phyloP scores from a whole-genome alignment of 306 rosid species.

The Morella rubra region DNA sequence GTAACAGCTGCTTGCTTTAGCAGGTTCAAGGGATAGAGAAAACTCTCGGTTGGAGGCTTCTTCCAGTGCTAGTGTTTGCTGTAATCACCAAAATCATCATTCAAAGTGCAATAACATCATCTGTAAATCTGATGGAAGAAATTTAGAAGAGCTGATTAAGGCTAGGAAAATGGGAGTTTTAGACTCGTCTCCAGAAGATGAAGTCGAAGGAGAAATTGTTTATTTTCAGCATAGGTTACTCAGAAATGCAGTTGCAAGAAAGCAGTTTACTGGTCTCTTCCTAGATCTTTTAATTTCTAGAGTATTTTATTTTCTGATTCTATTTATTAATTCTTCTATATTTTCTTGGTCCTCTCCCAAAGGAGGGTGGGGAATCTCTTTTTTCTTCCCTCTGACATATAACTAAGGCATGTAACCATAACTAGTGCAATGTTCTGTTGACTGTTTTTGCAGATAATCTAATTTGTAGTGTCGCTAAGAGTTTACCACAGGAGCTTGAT shows the following conservation, averaged over 20 bases:
- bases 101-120: constrained; percentile 32
- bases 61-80: constrained; percentile 45
- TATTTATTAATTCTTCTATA: constrained; percentile 1
- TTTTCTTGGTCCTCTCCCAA: not conserved
- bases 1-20: constrained; percentile 34
- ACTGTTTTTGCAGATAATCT: constrained; percentile 58
- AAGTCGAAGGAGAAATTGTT: constrained; percentile 84
- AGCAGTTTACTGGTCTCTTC: constrained; percentile 59
- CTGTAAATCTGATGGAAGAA: constrained; percentile 41
- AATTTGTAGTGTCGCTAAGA: constrained; percentile 53
- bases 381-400: not conserved
- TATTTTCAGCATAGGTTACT: constrained; percentile 74
- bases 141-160: constrained; percentile 44
- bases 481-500: constrained; percentile 79
- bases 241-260: constrained; percentile 56
- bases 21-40: constrained; percentile 52
- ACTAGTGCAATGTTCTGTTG: constrained; percentile 20
- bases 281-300: constrained; percentile 17
- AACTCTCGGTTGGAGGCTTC: constrained; percentile 43
- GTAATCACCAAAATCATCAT: constrained; percentile 46
- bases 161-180: constrained; percentile 45
- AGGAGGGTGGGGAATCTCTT: not conserved
- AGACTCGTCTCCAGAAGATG: constrained; percentile 69
- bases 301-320: constrained; percentile 10
- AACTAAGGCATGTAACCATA: constrained; percentile 13